These are phyloP conservation scores for Chrysopogon serrulatus DNA, from an alignment of 176 grass and related monocot species.

Conservation along the genomic window DNA sequence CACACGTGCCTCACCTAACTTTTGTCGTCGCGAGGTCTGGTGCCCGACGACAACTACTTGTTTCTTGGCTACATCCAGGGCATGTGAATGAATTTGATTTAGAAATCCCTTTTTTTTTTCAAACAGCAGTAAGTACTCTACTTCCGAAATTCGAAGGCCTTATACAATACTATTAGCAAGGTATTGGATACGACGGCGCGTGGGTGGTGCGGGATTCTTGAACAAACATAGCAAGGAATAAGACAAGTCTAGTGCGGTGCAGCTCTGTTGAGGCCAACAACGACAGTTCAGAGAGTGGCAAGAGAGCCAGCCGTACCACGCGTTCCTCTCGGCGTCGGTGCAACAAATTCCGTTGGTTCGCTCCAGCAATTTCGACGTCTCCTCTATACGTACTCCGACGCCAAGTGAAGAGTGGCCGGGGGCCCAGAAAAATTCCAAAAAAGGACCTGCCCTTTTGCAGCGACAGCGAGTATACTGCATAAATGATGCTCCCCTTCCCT, in stretches of 20 bases:
- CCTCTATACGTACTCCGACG: too few species aligned
- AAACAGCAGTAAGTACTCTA: neutral
- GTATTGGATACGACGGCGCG: neutral
- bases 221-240: neutral
- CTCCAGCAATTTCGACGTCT: neutral
- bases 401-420: too few species aligned
- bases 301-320: neutral
- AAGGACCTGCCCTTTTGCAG: neutral
- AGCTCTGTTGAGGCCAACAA: neutral
- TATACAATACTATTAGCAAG: too few species aligned
- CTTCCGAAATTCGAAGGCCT: neutral
- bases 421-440: too few species aligned
- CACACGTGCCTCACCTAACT: neutral
- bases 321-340: neutral
- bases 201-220: neutral
- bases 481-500: neutral
- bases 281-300: neutral
- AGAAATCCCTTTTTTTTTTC: neutral
- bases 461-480: neutral
- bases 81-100: neutral
- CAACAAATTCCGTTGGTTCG: neutral
- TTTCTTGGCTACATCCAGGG: neutral
- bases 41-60: neutral
- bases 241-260: neutral
- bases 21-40: neutral